Percentiles rank a stretch among this genome's conserved stretches.
These are phyloP conservation scores for Fusarium dlaminii DNA, from an alignment of 2,329 filamentous ascomycete species.

Conservation along the genomic window DNA sequence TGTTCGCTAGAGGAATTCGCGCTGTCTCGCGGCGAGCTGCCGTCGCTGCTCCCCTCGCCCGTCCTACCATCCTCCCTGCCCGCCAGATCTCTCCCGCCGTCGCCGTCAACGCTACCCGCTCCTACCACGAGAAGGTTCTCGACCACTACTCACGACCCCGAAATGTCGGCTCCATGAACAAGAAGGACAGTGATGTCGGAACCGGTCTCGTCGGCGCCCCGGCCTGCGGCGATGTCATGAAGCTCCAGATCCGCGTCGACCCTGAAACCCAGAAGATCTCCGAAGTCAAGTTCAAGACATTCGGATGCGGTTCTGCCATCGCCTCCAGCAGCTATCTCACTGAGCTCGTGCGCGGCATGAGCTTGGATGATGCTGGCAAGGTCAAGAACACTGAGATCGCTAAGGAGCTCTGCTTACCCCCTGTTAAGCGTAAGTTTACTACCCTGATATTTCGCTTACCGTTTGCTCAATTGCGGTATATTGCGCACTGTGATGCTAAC, in stretches of 20 bases:
- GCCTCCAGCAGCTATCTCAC: conserved; percentile 95
- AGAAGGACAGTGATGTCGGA: conserved; percentile 83
- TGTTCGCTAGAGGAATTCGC: conserved; percentile 59
- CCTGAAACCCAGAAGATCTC: conserved; percentile 86
- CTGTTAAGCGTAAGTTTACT: conserved; percentile 78
- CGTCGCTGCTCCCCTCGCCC: conserved; percentile 51
- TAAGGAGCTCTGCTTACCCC: conserved; percentile 90
- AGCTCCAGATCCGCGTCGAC: conserved; percentile 83
- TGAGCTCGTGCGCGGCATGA: conserved; percentile 95
- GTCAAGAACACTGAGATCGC: conserved; percentile 98
- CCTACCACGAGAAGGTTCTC: conserved; percentile 64
- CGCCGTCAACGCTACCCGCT: conserved; percentile 54
- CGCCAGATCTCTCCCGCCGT: conserved; percentile 55
- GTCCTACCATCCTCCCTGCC: conserved; percentile 50
- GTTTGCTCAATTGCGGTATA: conserved; percentile 10
- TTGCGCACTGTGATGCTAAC: conserved; percentile 41
- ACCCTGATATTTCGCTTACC: background rate
- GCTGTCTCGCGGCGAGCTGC: conserved; percentile 55
- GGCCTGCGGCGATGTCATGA: conserved; percentile 92
- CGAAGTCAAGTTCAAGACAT: conserved; percentile 98
- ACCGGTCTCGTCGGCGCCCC: conserved; percentile 91
- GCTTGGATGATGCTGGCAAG: conserved; percentile 86
- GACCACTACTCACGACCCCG: conserved; percentile 63
- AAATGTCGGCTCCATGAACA: conserved; percentile 69
- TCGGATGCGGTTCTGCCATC: conserved; percentile 94